phyloP scores from a whole-genome alignment of 2,329 filamentous ascomycete genomes.

The Rosellinia necatrix region DNA sequence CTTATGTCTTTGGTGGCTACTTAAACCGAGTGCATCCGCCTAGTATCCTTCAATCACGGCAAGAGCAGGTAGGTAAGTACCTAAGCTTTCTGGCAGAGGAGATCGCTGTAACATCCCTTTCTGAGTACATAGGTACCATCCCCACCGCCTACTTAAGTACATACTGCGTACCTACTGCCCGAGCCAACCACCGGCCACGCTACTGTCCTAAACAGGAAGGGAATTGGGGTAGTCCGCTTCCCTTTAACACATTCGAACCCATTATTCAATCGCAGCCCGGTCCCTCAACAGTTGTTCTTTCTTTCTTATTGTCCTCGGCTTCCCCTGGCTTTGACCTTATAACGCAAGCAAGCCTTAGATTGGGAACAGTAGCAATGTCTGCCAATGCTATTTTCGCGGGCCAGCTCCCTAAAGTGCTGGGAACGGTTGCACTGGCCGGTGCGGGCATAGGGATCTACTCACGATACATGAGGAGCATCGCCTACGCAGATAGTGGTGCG shows the following conservation, averaged over 20 bases:
- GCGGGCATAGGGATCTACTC: conserved; percentile 35
- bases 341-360: too few relatives aligned
- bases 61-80: too few relatives aligned
- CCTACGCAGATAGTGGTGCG: conserved; percentile 35
- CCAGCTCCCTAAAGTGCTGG: conserved; percentile 13
- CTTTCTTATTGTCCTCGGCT: neutral
- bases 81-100: too few relatives aligned
- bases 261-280: neutral
- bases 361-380: conserved; percentile 7
- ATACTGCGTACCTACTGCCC: too few relatives aligned
- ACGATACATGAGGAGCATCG: conserved; percentile 30
- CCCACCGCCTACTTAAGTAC: too few relatives aligned
- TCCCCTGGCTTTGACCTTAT: neutral
- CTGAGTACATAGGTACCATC: neutral
- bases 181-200: conserved; percentile 15
- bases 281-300: neutral
- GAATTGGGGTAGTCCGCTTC: conserved; percentile 19
- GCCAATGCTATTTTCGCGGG: conserved; percentile 10
- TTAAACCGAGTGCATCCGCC: neutral
- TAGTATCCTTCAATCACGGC: neutral
- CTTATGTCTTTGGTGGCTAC: neutral
- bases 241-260: neutral
- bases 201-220: conserved; percentile 15
- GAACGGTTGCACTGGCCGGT: conserved; percentile 27
- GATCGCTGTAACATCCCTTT: too few relatives aligned